phyloP scores from a whole-genome alignment of 768 basidiomycete species.

The Lentinus brumalis region DNA sequence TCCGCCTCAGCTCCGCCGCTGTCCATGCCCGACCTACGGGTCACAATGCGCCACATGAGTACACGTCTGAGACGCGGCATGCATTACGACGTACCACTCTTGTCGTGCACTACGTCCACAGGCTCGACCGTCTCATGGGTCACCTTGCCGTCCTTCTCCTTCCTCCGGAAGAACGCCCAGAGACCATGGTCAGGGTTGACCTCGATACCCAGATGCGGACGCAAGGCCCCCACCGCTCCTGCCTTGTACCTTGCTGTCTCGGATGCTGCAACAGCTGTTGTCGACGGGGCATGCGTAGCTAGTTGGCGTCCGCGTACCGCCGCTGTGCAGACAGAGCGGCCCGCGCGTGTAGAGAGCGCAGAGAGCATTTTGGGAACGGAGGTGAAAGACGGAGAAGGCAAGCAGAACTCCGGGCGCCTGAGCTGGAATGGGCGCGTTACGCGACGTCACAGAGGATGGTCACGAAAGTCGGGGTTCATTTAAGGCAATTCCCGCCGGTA shows the following conservation, averaged over 20 bases:
- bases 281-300: conserved; percentile 10
- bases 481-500: too few species aligned
- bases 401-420: too few species aligned
- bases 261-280: not conserved
- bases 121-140: conserved; percentile 52
- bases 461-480: too few species aligned
- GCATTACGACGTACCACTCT: conserved; percentile 38
- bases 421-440: conserved; percentile 1
- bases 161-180: conserved; percentile 73
- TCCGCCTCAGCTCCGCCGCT: conserved; percentile 82
- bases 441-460: not conserved
- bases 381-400: not conserved
- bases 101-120: conserved; percentile 30
- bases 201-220: conserved; percentile 45
- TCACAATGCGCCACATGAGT: not conserved
- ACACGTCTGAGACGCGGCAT: not conserved
- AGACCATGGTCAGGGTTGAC: conserved; percentile 71
- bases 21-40: conserved; percentile 76
- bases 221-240: conserved; percentile 32
- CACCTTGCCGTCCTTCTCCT: conserved; percentile 51
- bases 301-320: conserved; percentile 5
- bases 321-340: conserved; percentile 4
- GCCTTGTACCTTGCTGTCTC: not conserved
- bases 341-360: not conserved
- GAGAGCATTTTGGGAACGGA: conserved; percentile 9